A percentile compares a stretch with the other conserved stretches of the same genome.
These are phyloP conservation scores for Serendipita sp. DNA, from an alignment of 768 basidiomycete genomes.

Conservation along the genomic window DNA sequence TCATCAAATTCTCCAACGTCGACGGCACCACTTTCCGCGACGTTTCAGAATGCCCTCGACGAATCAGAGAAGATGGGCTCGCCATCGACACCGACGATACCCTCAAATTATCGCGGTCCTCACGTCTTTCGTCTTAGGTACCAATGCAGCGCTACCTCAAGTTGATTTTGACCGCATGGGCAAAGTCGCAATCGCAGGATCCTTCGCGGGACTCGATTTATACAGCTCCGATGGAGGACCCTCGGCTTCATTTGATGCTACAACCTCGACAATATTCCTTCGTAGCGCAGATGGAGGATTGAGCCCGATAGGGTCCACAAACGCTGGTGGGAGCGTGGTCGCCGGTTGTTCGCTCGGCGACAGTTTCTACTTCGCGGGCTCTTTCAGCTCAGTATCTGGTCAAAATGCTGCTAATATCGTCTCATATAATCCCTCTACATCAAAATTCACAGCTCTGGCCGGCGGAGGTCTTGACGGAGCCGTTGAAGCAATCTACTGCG, in stretches of 20 bases:
- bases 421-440: conserved; percentile 47
- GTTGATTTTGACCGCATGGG: conserved; percentile 78
- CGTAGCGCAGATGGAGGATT: conserved; percentile 51
- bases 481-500: conserved; percentile 65
- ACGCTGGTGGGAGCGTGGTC: conserved; percentile 58
- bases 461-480: conserved; percentile 52
- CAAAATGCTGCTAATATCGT: conserved; percentile 54
- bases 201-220: conserved; percentile 74
- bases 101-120: not conserved
- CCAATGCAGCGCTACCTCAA: conserved; percentile 29
- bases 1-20: not conserved
- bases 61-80: not conserved
- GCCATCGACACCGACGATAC: not conserved
- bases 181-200: conserved; percentile 70
- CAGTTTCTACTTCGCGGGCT: conserved; percentile 66
- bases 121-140: not conserved
- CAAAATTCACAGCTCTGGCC: conserved; percentile 44
- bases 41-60: not conserved
- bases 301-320: conserved; percentile 56
- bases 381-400: conserved; percentile 55
- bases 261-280: conserved; percentile 53
- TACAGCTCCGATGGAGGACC: conserved; percentile 32
- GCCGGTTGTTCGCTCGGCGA: conserved; percentile 56
- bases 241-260: conserved; percentile 37
- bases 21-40: not conserved